These are phyloP conservation scores for Drosera capensis DNA, from an alignment of 148 eudicot species.

Conservation along the genomic window DNA sequence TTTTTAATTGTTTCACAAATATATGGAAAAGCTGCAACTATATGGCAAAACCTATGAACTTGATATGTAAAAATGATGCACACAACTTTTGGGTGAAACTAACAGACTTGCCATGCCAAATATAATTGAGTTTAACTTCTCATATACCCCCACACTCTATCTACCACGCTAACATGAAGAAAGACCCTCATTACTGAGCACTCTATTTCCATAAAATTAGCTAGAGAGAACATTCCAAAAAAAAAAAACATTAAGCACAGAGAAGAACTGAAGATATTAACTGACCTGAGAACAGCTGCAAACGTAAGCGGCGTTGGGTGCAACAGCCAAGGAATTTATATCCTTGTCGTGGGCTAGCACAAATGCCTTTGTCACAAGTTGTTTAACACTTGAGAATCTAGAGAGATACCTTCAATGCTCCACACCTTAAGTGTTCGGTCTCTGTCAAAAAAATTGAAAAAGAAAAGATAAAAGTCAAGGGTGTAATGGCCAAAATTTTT, in stretches of 20 bases:
- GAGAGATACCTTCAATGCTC: conserved; percentile 50
- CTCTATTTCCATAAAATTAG: too few species aligned
- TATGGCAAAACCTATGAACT: too few species aligned
- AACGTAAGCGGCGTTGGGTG: conserved; percentile 80
- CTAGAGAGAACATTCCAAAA: too few species aligned
- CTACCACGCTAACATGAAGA: not conserved
- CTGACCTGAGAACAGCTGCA: conserved; percentile 95
- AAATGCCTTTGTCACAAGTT: conserved; percentile 67
- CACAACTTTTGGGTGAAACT: too few species aligned
- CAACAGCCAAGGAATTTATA: conserved; percentile 74
- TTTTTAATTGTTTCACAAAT: too few species aligned
- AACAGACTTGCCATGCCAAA: too few species aligned
- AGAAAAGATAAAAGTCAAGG: conserved; percentile 5
- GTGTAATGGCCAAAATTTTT: not conserved
- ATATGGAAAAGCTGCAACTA: too few species aligned
- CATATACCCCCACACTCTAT: not conserved
- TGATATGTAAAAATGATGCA: too few species aligned
- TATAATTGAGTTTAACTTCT: too few species aligned
- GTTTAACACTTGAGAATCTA: conserved; percentile 28
- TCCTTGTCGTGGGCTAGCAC: conserved; percentile 92
- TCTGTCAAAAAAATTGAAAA: too few species aligned
- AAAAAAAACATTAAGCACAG: too few species aligned
- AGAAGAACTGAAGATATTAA: not conserved
- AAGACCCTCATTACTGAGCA: too few species aligned
- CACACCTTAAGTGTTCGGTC: conserved; percentile 85